A percentile compares a stretch with the other conserved stretches of the same genome.
phyloP scores from a whole-genome alignment of 1,284 basidiomycete species.

The Ustilago shanxiensis region DNA sequence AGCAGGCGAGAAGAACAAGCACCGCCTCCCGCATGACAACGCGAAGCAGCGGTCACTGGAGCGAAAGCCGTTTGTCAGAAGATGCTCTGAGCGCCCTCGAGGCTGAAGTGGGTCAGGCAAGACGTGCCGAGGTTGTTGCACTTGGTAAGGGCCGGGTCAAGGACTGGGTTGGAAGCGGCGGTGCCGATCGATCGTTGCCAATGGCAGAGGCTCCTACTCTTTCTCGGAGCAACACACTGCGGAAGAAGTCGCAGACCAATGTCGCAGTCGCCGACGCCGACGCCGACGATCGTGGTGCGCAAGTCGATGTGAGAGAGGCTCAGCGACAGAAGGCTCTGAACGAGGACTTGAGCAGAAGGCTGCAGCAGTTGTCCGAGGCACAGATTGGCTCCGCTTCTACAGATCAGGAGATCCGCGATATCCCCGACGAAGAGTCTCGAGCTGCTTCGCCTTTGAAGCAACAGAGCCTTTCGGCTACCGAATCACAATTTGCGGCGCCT shows the following conservation, averaged over 20 bases:
- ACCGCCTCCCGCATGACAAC: constrained; percentile 39
- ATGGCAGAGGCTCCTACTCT: constrained; percentile 36
- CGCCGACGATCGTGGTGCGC: not conserved
- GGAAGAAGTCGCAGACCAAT: constrained; percentile 16
- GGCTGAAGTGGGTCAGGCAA: constrained; percentile 50
- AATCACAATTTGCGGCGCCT: not conserved
- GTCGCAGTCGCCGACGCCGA: not conserved
- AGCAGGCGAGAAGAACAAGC: constrained; percentile 25
- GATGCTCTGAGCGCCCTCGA: constrained; percentile 50
- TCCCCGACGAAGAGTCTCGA: constrained; percentile 15
- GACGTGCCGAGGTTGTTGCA: constrained; percentile 45
- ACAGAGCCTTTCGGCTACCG: not conserved
- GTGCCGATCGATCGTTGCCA: constrained; percentile 20
- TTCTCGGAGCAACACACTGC: constrained; percentile 44
- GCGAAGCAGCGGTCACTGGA: constrained; percentile 46
- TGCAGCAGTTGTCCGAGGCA: constrained; percentile 29
- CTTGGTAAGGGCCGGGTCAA: constrained; percentile 51
- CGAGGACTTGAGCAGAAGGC: constrained; percentile 19
- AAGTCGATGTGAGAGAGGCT: constrained; percentile 15
- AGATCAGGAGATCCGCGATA: constrained; percentile 17
- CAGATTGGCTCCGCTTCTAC: constrained; percentile 7
- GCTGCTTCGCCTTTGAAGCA: not conserved
- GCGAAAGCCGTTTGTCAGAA: constrained; percentile 42
- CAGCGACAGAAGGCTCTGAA: constrained; percentile 30
- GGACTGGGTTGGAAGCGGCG: constrained; percentile 45